These are phyloP conservation scores for Rhinocladiella mackenziei DNA, from an alignment of 2,329 filamentous ascomycete genomes.

Conservation along the genomic window DNA sequence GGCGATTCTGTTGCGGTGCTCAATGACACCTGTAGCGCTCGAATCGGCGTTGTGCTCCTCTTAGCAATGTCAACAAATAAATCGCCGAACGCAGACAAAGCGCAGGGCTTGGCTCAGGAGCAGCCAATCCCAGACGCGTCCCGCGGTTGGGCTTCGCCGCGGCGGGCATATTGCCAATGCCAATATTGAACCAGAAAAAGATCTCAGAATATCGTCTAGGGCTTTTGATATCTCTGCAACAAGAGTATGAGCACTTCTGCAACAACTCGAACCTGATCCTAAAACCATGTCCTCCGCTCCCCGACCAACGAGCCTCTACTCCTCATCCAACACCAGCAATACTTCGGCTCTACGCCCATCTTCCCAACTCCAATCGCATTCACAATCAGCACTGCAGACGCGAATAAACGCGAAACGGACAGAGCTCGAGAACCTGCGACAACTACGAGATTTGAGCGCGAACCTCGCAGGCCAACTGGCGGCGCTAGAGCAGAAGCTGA, in stretches of 20 bases:
- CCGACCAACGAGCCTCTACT: constrained; percentile 33
- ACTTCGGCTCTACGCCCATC: constrained; percentile 11
- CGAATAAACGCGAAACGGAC: constrained; percentile 61
- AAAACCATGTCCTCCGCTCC: constrained; percentile 37
- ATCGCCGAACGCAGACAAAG: too few relatives aligned
- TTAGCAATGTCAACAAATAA: constrained; percentile 1
- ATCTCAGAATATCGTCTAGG: too few relatives aligned
- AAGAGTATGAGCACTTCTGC: too few relatives aligned
- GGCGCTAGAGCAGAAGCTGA: constrained; percentile 57
- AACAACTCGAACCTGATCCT: too few relatives aligned
- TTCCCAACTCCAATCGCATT: constrained; percentile 31
- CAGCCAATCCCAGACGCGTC: neutral
- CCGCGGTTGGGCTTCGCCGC: neutral
- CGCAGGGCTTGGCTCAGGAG: too few relatives aligned
- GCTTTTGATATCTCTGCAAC: too few relatives aligned
- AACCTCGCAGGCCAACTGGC: constrained; percentile 62
- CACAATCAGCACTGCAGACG: constrained; percentile 54
- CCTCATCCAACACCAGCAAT: constrained; percentile 13
- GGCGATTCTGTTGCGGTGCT: too few relatives aligned
- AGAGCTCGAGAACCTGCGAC: constrained; percentile 59
- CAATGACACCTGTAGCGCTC: too few relatives aligned
- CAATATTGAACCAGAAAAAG: too few relatives aligned
- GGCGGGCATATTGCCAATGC: neutral
- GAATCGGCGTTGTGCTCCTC: too few relatives aligned
- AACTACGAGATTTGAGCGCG: constrained; percentile 58